Conservation (phyloP, 202 grass and related monocot genomes). For the Bolboschoenoplectus hybrid region DNA sequence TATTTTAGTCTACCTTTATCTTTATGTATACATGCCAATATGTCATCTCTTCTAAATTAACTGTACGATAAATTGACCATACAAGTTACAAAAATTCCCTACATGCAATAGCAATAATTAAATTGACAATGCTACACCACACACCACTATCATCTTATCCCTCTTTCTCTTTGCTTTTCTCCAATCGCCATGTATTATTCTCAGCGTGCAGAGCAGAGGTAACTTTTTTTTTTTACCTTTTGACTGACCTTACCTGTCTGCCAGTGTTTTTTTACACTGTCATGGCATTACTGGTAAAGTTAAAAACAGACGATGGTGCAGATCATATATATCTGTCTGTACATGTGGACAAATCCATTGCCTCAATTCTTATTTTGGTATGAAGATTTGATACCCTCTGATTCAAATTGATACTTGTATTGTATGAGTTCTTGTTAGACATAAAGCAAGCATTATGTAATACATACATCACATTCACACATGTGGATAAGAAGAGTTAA, state of each 20-base stretch:
- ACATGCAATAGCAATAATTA: slow-evolving; percentile 38
- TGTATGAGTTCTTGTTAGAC: not conserved
- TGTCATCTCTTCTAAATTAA: slow-evolving; percentile 17
- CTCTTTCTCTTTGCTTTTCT: not conserved
- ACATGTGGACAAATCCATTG: not conserved
- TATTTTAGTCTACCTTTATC: too few species aligned
- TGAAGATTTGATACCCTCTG: not conserved
- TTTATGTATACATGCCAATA: not conserved
- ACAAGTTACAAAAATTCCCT: slow-evolving; percentile 22
- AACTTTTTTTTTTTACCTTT: slow-evolving; percentile 31
- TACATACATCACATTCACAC: not conserved
- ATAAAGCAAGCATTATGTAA: not conserved
- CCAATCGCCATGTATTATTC: slow-evolving; percentile 39
- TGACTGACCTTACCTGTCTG: slow-evolving; percentile 42
- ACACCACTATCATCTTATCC: slow-evolving; percentile 5
- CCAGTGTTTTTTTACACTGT: slow-evolving; percentile 12
- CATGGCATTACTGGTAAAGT: slow-evolving; percentile 22
- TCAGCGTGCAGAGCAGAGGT: slow-evolving; percentile 47
- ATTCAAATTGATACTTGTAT: not conserved
- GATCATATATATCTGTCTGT: not conserved
- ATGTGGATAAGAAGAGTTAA: not conserved
- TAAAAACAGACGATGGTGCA: slow-evolving; percentile 7
- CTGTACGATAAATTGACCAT: slow-evolving; percentile 31
- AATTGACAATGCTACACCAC: slow-evolving; percentile 20
- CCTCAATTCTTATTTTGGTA: not conserved